A percentile compares a stretch with the other conserved stretches of the same genome.
phyloP scores from a whole-genome alignment of 208 protist genomes.

The Crithidia brevicula region DNA sequence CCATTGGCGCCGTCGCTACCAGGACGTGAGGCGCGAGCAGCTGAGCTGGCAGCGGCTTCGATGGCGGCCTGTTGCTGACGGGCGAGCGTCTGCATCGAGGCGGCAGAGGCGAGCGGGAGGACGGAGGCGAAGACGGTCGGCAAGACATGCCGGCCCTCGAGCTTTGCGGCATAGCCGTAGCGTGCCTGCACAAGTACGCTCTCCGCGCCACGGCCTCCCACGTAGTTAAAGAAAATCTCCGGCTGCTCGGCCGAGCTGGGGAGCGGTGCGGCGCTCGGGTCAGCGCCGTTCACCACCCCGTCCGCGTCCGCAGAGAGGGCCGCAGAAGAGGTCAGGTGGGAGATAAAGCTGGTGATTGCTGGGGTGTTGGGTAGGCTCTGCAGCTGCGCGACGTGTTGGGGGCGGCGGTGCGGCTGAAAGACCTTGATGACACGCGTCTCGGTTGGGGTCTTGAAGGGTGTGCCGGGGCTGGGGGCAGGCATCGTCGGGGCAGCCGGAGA shows the following conservation, averaged over 20 bases:
- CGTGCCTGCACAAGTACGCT: slow-evolving; percentile 68
- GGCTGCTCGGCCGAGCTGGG: slow-evolving; percentile 40
- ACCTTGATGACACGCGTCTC: slow-evolving; percentile 51
- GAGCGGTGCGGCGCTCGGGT: slow-evolving; percentile 1
- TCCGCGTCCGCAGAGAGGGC: neutral
- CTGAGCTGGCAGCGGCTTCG: slow-evolving; percentile 25
- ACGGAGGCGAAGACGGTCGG: slow-evolving; percentile 53
- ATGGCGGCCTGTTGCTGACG: slow-evolving; percentile 50
- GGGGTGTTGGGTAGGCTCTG: slow-evolving; percentile 78
- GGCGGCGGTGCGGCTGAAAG: slow-evolving; percentile 59
- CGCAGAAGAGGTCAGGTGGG: slow-evolving; percentile 32
- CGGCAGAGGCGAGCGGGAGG: slow-evolving; percentile 52
- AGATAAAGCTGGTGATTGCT: slow-evolving; percentile 52
- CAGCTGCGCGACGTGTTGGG: slow-evolving; percentile 62
- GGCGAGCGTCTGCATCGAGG: slow-evolving; percentile 50
- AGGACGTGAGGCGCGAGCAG: neutral
- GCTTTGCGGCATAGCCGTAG: slow-evolving; percentile 75
- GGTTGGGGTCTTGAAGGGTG: slow-evolving; percentile 9
- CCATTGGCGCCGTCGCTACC: slow-evolving; percentile 1
- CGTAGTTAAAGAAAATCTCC: slow-evolving; percentile 65
- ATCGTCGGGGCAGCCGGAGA: slow-evolving; percentile 12
- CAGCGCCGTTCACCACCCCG: neutral
- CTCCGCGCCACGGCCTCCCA: slow-evolving; percentile 68
- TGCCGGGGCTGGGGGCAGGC: neutral
- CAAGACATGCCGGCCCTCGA: slow-evolving; percentile 54